These are phyloP conservation scores for Clavariopsis aquatica DNA, from an alignment of 495 filamentous ascomycete species.

Conservation along the genomic window DNA sequence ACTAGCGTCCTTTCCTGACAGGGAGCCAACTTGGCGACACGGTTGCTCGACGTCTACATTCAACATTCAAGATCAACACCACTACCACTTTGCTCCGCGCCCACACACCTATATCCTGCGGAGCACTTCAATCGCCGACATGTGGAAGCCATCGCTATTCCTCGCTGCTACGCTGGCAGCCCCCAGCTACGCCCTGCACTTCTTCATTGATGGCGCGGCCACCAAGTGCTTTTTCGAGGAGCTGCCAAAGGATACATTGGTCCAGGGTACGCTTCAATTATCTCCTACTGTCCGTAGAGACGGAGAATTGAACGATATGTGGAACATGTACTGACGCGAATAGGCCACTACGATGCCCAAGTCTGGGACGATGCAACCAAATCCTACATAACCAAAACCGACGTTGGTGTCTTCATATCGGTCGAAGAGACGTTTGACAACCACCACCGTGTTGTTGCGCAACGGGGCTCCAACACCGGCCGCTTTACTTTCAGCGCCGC, in stretches of 20 bases:
- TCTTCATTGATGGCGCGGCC: slow-evolving; percentile 84
- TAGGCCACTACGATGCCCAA: slow-evolving; percentile 81
- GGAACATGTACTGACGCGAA: no score
- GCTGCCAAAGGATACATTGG: slow-evolving; percentile 94
- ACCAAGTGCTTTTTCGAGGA: slow-evolving; percentile 98
- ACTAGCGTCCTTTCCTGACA: not conserved
- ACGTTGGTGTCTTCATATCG: slow-evolving; percentile 80
- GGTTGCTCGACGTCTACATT: slow-evolving; percentile 21
- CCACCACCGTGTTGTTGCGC: slow-evolving; percentile 90
- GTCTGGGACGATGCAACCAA: slow-evolving; percentile 69
- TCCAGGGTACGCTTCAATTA: slow-evolving; percentile 69
- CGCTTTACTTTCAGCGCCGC: slow-evolving; percentile 96
- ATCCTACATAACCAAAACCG: slow-evolving; percentile 67
- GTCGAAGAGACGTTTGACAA: slow-evolving; percentile 98
- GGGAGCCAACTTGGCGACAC: slow-evolving; percentile 8
- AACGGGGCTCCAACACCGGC: slow-evolving; percentile 72
- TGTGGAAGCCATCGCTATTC: slow-evolving; percentile 30
- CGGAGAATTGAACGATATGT: no score
- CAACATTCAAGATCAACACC: not conserved
- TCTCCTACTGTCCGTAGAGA: not conserved
- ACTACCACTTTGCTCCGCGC: slow-evolving; percentile 12
- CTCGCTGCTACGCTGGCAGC: slow-evolving; percentile 47
- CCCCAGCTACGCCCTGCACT: slow-evolving; percentile 82
- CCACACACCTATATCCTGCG: slow-evolving; percentile 8
- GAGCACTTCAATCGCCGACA: slow-evolving; percentile 18